phyloP scores from a whole-genome alignment of 2,329 filamentous ascomycete genomes.

The Neurospora crassa region DNA sequence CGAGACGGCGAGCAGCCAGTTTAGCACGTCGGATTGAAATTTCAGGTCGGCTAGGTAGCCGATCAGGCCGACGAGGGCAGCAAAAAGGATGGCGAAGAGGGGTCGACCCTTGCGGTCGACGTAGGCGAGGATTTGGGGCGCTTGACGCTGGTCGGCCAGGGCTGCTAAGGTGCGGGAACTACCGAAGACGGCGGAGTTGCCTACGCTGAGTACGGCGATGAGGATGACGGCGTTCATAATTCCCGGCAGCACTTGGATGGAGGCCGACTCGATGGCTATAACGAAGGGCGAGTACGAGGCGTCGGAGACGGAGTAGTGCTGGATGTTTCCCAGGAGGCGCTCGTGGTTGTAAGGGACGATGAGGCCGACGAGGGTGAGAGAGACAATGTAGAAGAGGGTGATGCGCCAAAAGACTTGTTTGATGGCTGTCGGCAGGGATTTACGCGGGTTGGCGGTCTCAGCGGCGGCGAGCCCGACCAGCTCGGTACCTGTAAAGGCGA shows the following conservation, averaged over 20 bases:
- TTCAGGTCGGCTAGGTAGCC: slow-evolving; percentile 63
- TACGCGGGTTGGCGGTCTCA: slow-evolving; percentile 68
- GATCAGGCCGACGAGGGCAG: slow-evolving; percentile 61
- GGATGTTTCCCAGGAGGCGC: slow-evolving; percentile 42
- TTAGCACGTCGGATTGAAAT: slow-evolving; percentile 54
- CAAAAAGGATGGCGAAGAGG: slow-evolving; percentile 59
- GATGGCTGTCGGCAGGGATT: slow-evolving; percentile 75
- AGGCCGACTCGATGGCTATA: slow-evolving; percentile 78
- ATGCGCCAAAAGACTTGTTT: slow-evolving; percentile 97
- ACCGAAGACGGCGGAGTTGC: slow-evolving; percentile 86
- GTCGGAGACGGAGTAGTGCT: slow-evolving; percentile 44
- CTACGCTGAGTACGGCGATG: slow-evolving; percentile 80
- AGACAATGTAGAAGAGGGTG: slow-evolving; percentile 79
- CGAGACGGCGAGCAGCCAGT: slow-evolving; percentile 71
- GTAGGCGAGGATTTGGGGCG: slow-evolving; percentile 67
- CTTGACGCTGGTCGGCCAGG: slow-evolving; percentile 78
- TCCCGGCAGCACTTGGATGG: slow-evolving; percentile 70
- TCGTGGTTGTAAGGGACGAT: slow-evolving; percentile 65
- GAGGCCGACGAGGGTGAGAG: slow-evolving; percentile 70
- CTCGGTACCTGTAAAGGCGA: slow-evolving; percentile 68
- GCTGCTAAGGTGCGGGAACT: slow-evolving; percentile 84
- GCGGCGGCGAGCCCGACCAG: slow-evolving; percentile 68
- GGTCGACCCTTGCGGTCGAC: slow-evolving; percentile 77
- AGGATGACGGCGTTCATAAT: slow-evolving; percentile 96
- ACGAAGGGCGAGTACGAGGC: slow-evolving; percentile 82